These are phyloP conservation scores for Globisporangium paroecandrum DNA, from an alignment of 352 stramenopile genomes.

Conservation along the genomic window DNA sequence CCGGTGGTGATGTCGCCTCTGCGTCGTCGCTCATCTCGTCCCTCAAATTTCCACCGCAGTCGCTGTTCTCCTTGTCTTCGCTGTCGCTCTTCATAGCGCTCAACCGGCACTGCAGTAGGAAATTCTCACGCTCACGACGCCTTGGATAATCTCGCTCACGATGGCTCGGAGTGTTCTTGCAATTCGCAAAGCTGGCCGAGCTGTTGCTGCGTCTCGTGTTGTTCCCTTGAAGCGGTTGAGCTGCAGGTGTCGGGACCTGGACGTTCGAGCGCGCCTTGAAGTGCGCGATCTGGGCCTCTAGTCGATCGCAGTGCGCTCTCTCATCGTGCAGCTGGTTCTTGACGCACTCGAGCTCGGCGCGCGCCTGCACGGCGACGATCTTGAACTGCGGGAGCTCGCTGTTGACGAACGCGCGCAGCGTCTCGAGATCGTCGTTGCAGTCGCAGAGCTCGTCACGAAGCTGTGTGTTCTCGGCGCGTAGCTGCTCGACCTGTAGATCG, in stretches of 20 bases:
- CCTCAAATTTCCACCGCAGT: not conserved
- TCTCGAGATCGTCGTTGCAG: conserved; percentile 13
- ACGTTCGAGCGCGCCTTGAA: conserved; percentile 20
- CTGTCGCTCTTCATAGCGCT: not conserved
- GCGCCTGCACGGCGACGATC: conserved; percentile 33
- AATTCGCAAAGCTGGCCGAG: not conserved
- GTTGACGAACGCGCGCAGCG: conserved; percentile 16
- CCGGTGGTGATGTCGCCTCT: not conserved
- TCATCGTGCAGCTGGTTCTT: conserved; percentile 39
- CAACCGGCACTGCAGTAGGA: conserved; percentile 8
- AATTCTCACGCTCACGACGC: not conserved
- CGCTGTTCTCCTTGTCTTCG: not conserved
- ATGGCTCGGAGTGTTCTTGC: not conserved
- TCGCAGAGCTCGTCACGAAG: conserved; percentile 25
- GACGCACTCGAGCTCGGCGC: conserved; percentile 33
- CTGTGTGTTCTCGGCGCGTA: conserved; percentile 34
- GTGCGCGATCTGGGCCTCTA: conserved; percentile 26
- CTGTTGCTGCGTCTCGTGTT: not conserved
- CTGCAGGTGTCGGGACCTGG: not conserved
- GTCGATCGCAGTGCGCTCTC: conserved; percentile 24
- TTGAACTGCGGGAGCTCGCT: conserved; percentile 29
- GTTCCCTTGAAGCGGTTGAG: not conserved
- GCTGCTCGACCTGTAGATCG: conserved; percentile 41
- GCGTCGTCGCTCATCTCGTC: not conserved
- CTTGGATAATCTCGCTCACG: not conserved